Conservation (phyloP, 2,329 filamentous ascomycete genomes). For the Chaetomiaceae sp. region DNA sequence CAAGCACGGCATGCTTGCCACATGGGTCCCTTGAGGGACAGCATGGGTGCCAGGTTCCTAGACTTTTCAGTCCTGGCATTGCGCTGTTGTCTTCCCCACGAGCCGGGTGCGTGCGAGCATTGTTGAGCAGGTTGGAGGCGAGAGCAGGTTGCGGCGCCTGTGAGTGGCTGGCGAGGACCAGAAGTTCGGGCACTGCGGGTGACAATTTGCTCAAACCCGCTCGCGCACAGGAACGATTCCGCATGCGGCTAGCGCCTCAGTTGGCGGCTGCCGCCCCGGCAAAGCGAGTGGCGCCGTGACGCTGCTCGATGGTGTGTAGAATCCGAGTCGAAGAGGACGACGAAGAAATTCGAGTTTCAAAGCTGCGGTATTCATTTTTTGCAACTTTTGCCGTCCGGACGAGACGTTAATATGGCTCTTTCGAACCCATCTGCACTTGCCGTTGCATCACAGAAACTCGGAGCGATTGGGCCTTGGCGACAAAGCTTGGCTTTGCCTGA, state of each 20-base stretch:
- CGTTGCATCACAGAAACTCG: background rate
- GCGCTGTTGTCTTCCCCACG: background rate
- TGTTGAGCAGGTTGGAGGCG: constrained; percentile 1
- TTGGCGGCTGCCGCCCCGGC: background rate
- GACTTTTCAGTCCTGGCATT: too few species aligned
- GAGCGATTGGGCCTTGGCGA: constrained; percentile 3
- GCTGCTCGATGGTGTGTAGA: too few species aligned
- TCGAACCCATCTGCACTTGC: background rate
- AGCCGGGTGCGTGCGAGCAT: background rate
- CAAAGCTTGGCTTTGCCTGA: constrained; percentile 13
- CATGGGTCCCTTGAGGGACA: background rate
- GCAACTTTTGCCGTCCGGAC: too few species aligned
- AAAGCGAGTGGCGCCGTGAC: background rate
- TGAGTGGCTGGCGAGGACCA: constrained; percentile 19
- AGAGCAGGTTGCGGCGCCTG: constrained; percentile 17
- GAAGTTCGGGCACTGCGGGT: constrained; percentile 22
- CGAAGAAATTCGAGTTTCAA: too few species aligned
- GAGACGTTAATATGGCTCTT: background rate
- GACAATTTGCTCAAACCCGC: constrained; percentile 50
- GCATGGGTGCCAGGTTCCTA: too few species aligned
- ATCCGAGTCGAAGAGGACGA: too few species aligned
- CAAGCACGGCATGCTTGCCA: background rate
- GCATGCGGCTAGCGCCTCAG: constrained; percentile 8
- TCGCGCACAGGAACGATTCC: constrained; percentile 29
- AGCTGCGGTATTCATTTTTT: too few species aligned